Conservation (phyloP, 495 filamentous ascomycete genomes). For the Schizothecium vesticola region DNA sequence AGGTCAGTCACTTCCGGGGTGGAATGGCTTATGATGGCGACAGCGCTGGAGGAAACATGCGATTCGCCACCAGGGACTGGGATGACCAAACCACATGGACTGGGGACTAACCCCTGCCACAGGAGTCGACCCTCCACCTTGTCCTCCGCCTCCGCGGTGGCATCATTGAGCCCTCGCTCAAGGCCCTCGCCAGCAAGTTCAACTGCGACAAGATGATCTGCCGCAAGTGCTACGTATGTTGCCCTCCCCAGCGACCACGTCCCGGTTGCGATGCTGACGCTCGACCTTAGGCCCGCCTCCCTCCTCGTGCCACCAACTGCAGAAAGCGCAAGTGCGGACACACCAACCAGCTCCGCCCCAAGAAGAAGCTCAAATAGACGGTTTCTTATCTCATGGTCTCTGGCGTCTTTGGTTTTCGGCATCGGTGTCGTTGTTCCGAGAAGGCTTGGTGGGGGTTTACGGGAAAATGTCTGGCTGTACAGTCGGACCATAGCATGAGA, state of each 20-base stretch:
- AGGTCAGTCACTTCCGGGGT: conserved; percentile 54
- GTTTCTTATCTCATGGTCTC: conserved; percentile 30
- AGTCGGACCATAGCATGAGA: conserved; percentile 31
- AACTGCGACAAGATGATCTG: conserved; percentile 99
- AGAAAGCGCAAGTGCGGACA: conserved; percentile 99
- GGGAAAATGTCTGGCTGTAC: conserved; percentile 22
- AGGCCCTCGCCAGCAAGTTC: conserved; percentile 97
- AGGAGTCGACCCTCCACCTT: conserved; percentile 98
- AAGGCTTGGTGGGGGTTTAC: conserved; percentile 23
- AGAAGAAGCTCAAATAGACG: conserved; percentile 99
- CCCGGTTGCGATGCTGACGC: conserved; percentile 13
- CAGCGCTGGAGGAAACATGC: neutral
- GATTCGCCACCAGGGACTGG: neutral
- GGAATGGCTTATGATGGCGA: neutral
- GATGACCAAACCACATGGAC: neutral
- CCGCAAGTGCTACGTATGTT: conserved; percentile 95
- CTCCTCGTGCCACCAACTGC: conserved; percentile 98
- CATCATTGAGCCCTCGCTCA: conserved; percentile 98
- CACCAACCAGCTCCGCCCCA: conserved; percentile 98
- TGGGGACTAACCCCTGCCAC: conserved; percentile 19
- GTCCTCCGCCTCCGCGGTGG: conserved; percentile 99
- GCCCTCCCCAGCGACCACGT: neutral
- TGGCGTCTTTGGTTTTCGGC: conserved; percentile 36
- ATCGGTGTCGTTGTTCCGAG: conserved; percentile 28
- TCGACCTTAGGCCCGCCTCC: conserved; percentile 72